Evolutionary conservation across 2,329 filamentous ascomycete genomes (phyloP), one percentile per base, ranked within the genome.

Genomic region (Botryotinia convoluta): DNA sequence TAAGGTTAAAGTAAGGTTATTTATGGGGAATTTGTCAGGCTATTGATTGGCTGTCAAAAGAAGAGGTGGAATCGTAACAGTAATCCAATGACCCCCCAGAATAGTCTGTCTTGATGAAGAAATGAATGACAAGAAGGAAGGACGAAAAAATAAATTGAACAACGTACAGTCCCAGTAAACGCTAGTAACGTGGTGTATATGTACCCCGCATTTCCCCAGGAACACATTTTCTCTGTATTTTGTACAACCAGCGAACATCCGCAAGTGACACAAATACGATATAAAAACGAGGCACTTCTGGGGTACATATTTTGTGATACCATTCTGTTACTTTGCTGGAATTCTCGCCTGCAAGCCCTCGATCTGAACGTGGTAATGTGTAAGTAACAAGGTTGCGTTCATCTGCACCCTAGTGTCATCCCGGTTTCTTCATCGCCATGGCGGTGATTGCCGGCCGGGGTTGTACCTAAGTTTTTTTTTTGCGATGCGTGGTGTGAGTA

Each of bases 121-220:
- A 14, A 32, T 16, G 35, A 42, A n/a, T 42, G 22, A 26, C 8
- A 39, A 39, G 35, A 39, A 18, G 22, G 14, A 26, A 14, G 22
- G 7, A 29, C n/a, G 22, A 14, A 37, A 22, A 35, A 54, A 57
- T 57, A 32, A 4, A 57, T 42, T 37, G 26, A 16, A 42, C 5
- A 51, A 57, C 26, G 26, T 44, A 57, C 6, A 26, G 37, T 32
- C 14, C 8, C 8, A 54, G 64, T 16, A 9, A 14, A 54, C 8
- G 35, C 22, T 39, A 54, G 48, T 29, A 32, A 54, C 26, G 35
- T 42, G n/a, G 39, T 69, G 8, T 44, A 26, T 29, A 54, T 57
- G 64, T 54, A 68, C 64, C 65, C 48, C 65, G 18, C 64, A 42
- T 42, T 68, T 57, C 26, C 64, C 48, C 64, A 48, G 48, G 26